Percentiles rank a stretch among this genome's conserved stretches.
phyloP scores from a whole-genome alignment of 768 basidiomycete genomes.

The Amanita rimosa region DNA sequence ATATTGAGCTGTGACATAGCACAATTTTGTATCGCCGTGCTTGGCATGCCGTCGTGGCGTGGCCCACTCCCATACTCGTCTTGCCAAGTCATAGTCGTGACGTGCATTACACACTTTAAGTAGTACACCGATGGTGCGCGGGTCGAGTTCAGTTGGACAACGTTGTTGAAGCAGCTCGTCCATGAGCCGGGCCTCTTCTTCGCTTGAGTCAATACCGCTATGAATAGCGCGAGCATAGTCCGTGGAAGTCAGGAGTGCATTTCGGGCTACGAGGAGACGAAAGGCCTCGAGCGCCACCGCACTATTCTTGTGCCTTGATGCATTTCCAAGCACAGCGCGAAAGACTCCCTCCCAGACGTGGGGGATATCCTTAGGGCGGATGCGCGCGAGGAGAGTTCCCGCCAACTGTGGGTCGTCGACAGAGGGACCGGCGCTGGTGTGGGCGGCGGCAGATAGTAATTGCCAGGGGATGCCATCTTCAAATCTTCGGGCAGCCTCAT shows the following conservation, averaged over 20 bases:
- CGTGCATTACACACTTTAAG: constrained; percentile 13
- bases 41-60: constrained; percentile 11
- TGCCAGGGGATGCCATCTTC: constrained; percentile 13
- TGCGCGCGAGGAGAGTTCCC: constrained; percentile 12
- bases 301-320: constrained; percentile 14
- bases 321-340: constrained; percentile 14
- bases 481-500: constrained; percentile 14
- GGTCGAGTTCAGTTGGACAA: constrained; percentile 14
- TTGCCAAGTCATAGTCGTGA: constrained; percentile 13
- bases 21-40: constrained; percentile 12
- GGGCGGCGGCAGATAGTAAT: constrained; percentile 14
- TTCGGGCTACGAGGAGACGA: constrained; percentile 13
- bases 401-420: constrained; percentile 15
- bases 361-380: constrained; percentile 13
- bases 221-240: constrained; percentile 15
- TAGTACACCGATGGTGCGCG: constrained; percentile 15
- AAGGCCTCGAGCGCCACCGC: constrained; percentile 14
- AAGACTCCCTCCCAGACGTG: constrained; percentile 13
- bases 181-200: constrained; percentile 14
- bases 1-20: constrained; percentile 14
- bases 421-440: constrained; percentile 16
- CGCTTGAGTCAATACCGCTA: constrained; percentile 14
- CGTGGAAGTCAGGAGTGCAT: constrained; percentile 11
- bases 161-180: constrained; percentile 13
- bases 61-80: constrained; percentile 13